phyloP scores from a whole-genome alignment of 2,329 filamentous ascomycete genomes.

The Dothistroma septosporum region DNA sequence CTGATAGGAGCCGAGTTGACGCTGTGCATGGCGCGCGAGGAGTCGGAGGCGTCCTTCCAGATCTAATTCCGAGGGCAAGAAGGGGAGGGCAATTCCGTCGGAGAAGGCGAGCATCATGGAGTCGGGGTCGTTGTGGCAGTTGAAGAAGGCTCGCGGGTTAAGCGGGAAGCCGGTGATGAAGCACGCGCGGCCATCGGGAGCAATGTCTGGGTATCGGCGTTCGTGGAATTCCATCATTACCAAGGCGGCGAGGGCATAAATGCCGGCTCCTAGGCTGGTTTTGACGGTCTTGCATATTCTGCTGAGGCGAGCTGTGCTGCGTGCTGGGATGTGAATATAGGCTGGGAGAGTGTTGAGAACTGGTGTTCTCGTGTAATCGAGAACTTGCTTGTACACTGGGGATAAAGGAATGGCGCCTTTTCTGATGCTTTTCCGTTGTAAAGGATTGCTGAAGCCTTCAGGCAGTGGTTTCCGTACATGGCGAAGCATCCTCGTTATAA shows the following conservation, averaged over 20 bases:
- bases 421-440: conserved; percentile 26
- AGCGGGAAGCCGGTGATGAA: conserved; percentile 47
- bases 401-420: conserved; percentile 25
- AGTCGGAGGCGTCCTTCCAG: conserved; percentile 39
- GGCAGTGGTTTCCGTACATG: conserved; percentile 40
- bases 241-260: conserved; percentile 45
- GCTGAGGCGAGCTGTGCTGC: conserved; percentile 37
- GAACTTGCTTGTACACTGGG: conserved; percentile 34
- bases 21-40: conserved; percentile 40
- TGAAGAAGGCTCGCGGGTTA: conserved; percentile 44
- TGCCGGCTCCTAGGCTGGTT: conserved; percentile 43
- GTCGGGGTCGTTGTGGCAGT: conserved; percentile 37
- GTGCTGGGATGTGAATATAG: conserved; percentile 31
- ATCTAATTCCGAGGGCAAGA: conserved; percentile 35
- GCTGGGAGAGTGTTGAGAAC: conserved; percentile 37
- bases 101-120: conserved; percentile 48
- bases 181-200: conserved; percentile 31
- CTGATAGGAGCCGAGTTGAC: conserved; percentile 43
- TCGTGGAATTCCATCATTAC: conserved; percentile 46
- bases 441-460: conserved; percentile 42
- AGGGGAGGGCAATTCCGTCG: conserved; percentile 46
- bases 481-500: conserved; percentile 42
- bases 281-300: conserved; percentile 37
- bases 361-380: conserved; percentile 40
- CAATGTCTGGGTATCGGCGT: conserved; percentile 28